A percentile compares a stretch with the other conserved stretches of the same genome.
Conservation (phyloP, 495 filamentous ascomycete genomes). For the Elaphomyces granulatus region DNA sequence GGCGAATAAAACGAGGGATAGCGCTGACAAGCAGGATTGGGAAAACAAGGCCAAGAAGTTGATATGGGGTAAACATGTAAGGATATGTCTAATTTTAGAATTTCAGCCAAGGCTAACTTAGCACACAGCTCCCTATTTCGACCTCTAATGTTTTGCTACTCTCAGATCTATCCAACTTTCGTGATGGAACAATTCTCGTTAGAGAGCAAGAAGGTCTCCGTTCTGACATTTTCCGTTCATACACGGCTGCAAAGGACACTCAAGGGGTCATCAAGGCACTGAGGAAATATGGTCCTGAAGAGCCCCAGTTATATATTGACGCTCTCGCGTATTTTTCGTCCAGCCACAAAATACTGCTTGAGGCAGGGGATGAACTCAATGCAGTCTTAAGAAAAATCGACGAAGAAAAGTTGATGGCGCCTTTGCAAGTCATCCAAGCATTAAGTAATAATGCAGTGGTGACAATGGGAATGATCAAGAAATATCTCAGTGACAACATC, state of each 20-base stretch:
- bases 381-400: constrained; percentile 75
- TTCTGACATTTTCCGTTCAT: constrained; percentile 94
- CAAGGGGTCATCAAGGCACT: constrained; percentile 77
- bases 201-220: constrained; percentile 84
- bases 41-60: constrained; percentile 75
- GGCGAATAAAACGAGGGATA: constrained; percentile 55
- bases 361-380: constrained; percentile 71
- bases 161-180: constrained; percentile 82
- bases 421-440: constrained; percentile 91
- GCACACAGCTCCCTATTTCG: constrained; percentile 59
- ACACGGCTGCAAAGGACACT: constrained; percentile 87
- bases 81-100: constrained; percentile 1
- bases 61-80: constrained; percentile 59
- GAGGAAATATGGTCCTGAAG: constrained; percentile 77
- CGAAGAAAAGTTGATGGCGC: constrained; percentile 82
- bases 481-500: constrained; percentile 78
- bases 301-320: constrained; percentile 85
- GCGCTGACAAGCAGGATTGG: constrained; percentile 59
- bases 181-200: constrained; percentile 80
- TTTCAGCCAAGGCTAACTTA: constrained; percentile 9
- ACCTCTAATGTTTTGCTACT: constrained; percentile 88
- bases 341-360: constrained; percentile 61
- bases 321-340: constrained; percentile 91
- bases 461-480: constrained; percentile 94
- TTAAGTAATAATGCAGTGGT: constrained; percentile 73